Conservation (phyloP, 2,329 filamentous ascomycete genomes). For the Fusarium kyushuense region DNA sequence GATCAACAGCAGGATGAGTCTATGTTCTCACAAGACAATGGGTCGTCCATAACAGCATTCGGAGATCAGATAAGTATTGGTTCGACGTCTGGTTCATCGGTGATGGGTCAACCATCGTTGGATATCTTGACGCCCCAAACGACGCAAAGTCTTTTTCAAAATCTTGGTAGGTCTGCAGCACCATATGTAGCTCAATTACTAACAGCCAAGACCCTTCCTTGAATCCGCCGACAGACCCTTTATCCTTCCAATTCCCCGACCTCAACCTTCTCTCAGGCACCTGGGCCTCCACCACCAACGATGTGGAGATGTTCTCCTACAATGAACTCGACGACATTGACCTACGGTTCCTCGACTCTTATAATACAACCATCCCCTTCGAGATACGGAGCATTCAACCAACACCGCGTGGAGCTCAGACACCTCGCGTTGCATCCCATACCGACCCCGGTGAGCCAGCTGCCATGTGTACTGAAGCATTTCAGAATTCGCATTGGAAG, state of each 20-base stretch:
- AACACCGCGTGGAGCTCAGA: slow-evolving; percentile 21
- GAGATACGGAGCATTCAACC: slow-evolving; percentile 38
- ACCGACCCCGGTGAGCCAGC: slow-evolving; percentile 31
- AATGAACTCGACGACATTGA: slow-evolving; percentile 51
- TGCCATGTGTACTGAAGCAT: slow-evolving; percentile 43
- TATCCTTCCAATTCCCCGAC: slow-evolving; percentile 34
- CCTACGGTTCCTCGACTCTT: slow-evolving; percentile 50
- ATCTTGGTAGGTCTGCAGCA: slow-evolving; percentile 10
- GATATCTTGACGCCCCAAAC: slow-evolving; percentile 29
- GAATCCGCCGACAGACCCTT: slow-evolving; percentile 4
- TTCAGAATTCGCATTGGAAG: slow-evolving; percentile 47
- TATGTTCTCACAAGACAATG: slow-evolving; percentile 15
- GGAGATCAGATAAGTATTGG: not conserved
- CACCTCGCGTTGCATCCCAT: slow-evolving; percentile 13
- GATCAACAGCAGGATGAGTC: slow-evolving; percentile 11
- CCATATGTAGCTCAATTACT: not conserved
- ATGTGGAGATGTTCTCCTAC: slow-evolving; percentile 20
- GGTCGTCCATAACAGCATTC: not conserved
- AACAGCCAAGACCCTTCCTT: slow-evolving; percentile 15
- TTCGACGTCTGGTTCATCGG: slow-evolving; percentile 7
- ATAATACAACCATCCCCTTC: slow-evolving; percentile 50
- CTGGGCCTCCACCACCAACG: slow-evolving; percentile 16
- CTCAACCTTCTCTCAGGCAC: slow-evolving; percentile 39
- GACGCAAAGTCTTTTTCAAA: slow-evolving; percentile 23
- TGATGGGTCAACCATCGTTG: slow-evolving; percentile 15